phyloP scores from a whole-genome alignment of 768 basidiomycete species.

The Pisolithus orientalis region DNA sequence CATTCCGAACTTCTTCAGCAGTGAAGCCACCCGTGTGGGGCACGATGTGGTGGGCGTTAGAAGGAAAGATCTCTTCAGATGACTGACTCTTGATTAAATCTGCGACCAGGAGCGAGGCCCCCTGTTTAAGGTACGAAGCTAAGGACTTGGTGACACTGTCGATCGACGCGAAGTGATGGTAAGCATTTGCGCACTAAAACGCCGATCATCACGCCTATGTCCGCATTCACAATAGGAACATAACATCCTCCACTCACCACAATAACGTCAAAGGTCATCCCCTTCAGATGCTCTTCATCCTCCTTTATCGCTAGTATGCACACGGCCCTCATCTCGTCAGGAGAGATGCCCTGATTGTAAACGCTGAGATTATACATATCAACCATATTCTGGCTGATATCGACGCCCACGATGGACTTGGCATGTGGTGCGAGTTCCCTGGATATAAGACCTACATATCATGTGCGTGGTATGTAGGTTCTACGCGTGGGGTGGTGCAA shows the following conservation, averaged over 20 bases:
- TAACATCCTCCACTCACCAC: slow-evolving; percentile 42
- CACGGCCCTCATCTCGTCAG: slow-evolving; percentile 63
- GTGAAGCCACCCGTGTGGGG: slow-evolving; percentile 50
- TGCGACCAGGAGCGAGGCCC: slow-evolving; percentile 52
- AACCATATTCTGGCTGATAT: slow-evolving; percentile 68
- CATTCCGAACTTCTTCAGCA: slow-evolving; percentile 39
- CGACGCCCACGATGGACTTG: slow-evolving; percentile 64
- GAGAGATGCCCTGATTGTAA: slow-evolving; percentile 51
- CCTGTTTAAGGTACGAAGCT: slow-evolving; percentile 53
- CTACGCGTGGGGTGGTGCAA: too few relatives aligned
- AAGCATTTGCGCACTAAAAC: slow-evolving; percentile 53
- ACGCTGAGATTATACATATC: slow-evolving; percentile 57
- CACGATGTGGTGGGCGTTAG: slow-evolving; percentile 40
- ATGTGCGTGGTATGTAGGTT: background rate
- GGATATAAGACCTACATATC: slow-evolving; percentile 50
- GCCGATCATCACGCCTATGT: background rate
- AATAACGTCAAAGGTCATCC: slow-evolving; percentile 59
- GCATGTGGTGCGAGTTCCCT: slow-evolving; percentile 53
- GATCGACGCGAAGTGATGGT: slow-evolving; percentile 56
- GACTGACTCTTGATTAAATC: slow-evolving; percentile 39
- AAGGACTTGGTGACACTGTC: slow-evolving; percentile 45
- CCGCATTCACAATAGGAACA: background rate
- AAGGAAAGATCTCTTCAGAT: slow-evolving; percentile 21
- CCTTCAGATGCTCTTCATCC: slow-evolving; percentile 41
- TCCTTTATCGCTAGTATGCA: slow-evolving; percentile 42